Evolutionary conservation across 192 early-diverging fungal species (phyloP), one percentile per base, ranked within the genome.

Genomic region (Neocallimastix lanati): DNA sequence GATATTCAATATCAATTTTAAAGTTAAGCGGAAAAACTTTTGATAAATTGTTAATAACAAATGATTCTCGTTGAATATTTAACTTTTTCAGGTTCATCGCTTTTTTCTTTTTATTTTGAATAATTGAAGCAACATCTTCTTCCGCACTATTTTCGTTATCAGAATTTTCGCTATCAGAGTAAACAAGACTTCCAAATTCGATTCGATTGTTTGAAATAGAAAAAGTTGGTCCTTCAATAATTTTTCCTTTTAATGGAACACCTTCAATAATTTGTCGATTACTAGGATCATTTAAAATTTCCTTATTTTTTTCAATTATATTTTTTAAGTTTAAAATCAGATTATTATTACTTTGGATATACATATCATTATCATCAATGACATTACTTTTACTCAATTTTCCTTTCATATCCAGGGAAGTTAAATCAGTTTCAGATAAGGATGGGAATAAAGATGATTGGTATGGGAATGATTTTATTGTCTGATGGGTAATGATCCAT

Each of bases 211-310:
- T 87, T 13, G 92, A 92, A 16, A 95, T 78, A 5, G 87, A 81
- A 80, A 95, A 94, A n/a, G 88, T 93, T 0, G 87, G 85, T 21
- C 87, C 90, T 80, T 94, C 93, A 29, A 87, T 82, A 27, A 96
- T 79, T 6, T 85, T n/a, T n/a, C n/a, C n/a, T n/a, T n/a, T n/a
- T n/a, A n/a, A n/a, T n/a, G n/a, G n/a, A n/a, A n/a, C n/a, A 83
- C 50, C 91, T 91, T 95, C 91, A 28, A 84, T 82, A 28, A 92
- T 84, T 29, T 84, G 83, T 13, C 77, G 87, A 18, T 30, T 80
- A 21, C 78, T 77, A 12, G 80, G 78, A 12, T 83, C 78, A 50
- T 50, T 50, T 21, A 50, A 50, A 21, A 50, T 50, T 21, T 50
- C 40, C 6, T 21, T 16, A 21, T 50, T 50, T 3, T 21, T 50